Evolutionary conservation across 495 filamentous ascomycete species (phyloP), one percentile per base, ranked within the genome.

Genomic region (Neurospora africana): DNA sequence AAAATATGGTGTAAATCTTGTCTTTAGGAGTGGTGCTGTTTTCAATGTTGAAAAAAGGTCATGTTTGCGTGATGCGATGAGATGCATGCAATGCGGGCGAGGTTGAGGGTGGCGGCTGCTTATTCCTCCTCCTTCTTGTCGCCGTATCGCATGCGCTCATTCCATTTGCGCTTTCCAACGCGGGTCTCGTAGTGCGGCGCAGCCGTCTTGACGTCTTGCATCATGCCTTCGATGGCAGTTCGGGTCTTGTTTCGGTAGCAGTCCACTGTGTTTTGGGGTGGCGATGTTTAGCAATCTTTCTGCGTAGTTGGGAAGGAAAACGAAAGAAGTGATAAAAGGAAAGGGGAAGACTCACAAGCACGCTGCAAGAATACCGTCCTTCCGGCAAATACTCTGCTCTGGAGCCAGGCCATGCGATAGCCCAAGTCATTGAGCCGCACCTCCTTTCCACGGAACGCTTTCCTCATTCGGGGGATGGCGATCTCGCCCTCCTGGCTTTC

Each of bases 331-430:
- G 9, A 38, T 38, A 41, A 41, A 17, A 6, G 5, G 15, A 58
- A 44, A 44, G 19, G n/a, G 19, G 7, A 40, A 69, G 38, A 93
- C 94, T 89, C 84, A 98, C 95, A 83, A 75, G 93, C 94, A 84
- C 91, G 89, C 82, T 99, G 95, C 80, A 98, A 82, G 79, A 99
- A 99, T 73, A 97, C 84, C 68, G 89, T 92, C 76, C 93, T 86
- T 5, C 89, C 91, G 19, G 92, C 87, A 82, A 98, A 98, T 2
- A 93, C 90, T 61, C 94, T 86, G 78, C 93, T 93, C 81, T 97
- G 94, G 68, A 92, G 88, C 95, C 95, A 99, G 58, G 91, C 92
- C 90, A 99, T 96, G 19, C 95, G 88, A 77, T 96, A 98, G 0
- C 93, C 95, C 68, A 98, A 79, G 77, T 98, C 94, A 77, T 99